Evolutionary conservation across 2,329 filamentous ascomycete genomes (phyloP), one percentile per base, ranked within the genome.

Genomic region (Incumbomyces delicatus): DNA sequence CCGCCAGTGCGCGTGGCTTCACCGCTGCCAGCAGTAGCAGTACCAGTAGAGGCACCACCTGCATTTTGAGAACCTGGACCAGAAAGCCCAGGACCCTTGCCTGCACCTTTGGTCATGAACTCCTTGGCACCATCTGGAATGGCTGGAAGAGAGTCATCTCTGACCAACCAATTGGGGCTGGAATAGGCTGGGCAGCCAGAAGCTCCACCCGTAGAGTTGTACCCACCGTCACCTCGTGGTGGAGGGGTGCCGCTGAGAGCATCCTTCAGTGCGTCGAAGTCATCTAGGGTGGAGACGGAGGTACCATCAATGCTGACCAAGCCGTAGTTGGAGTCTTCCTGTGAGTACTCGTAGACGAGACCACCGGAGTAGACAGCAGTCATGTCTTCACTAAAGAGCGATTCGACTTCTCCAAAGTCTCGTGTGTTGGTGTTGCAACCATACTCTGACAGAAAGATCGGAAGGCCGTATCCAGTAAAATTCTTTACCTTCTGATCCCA

Each of bases 371-470:
- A 96, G 59, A 95, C 88, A 14, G 66, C 58, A 6, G 83, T 88
- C 90, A 96, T 96, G 50, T 95, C 65, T 16, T 66, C 68, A 67
- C 72, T 78, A 82, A 95, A 96, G 48, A 98, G 74, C 38, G 89
- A 75, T 40, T 67, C 66, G 44, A 95, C 69, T 70, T 95, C 90
- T 50, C 80, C 73, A 61, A 95, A 98, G 60, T 83, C 72, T 58
- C 90, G 89, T 50, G 72, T 78, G 73, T 86, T 88, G 62, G 77
- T 83, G 68, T 78, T 82, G 75, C 92, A 98, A 52, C 92, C 92
- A 63, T 85, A 96, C 67, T 96, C 92, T 42, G 89, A 95, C 45
- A 98, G 76, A 79, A 95, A 95, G 61, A 95, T 83, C 49, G 89
- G 87, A 45, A 95, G 73, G 58, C 87, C 87, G 65, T 94, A 95